Conservation (phyloP, 2,329 filamentous ascomycete species). For the Aspergillus fumigatus region DNA sequence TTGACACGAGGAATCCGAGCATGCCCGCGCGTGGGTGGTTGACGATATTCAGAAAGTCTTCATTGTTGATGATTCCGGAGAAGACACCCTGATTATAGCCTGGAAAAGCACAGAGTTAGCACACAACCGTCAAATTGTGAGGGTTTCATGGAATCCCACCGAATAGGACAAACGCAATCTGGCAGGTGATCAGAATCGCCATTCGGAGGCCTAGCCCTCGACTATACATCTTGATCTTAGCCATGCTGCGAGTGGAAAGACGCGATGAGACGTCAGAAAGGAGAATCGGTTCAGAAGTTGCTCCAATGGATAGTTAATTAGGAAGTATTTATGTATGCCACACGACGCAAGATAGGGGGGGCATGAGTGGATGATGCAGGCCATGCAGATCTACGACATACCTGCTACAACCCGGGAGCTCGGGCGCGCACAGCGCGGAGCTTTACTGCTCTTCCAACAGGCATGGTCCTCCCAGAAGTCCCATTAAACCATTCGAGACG, state of each 20-base stretch:
- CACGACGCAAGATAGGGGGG: not conserved
- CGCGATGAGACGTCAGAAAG: not conserved
- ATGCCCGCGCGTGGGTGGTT: conserved; percentile 33
- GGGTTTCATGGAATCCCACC: conserved; percentile 12
- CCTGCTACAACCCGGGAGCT: not conserved
- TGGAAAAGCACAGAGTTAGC: conserved; percentile 10
- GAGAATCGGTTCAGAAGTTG: not conserved
- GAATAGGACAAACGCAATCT: conserved; percentile 24
- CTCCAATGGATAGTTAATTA: not conserved
- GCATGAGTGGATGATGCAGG: not conserved
- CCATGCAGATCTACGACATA: conserved; percentile 5
- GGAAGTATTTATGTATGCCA: not conserved
- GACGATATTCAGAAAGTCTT: conserved; percentile 42
- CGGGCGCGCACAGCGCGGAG: not conserved
- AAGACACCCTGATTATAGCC: conserved; percentile 51
- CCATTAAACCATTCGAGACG: not conserved
- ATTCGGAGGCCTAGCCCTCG: conserved; percentile 23
- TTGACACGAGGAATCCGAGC: conserved; percentile 41
- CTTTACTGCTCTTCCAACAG: not conserved
- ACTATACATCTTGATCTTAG: conserved; percentile 23
- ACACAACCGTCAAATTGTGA: not conserved
- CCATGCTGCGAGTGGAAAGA: conserved; percentile 9
- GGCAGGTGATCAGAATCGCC: conserved; percentile 22
- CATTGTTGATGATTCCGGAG: conserved; percentile 44
- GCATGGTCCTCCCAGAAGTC: not conserved